Evolutionary conservation across 176 grass and related monocot species (phyloP), one percentile per base, ranked within the genome.

Genomic region (Puccinellia tenuiflora): DNA sequence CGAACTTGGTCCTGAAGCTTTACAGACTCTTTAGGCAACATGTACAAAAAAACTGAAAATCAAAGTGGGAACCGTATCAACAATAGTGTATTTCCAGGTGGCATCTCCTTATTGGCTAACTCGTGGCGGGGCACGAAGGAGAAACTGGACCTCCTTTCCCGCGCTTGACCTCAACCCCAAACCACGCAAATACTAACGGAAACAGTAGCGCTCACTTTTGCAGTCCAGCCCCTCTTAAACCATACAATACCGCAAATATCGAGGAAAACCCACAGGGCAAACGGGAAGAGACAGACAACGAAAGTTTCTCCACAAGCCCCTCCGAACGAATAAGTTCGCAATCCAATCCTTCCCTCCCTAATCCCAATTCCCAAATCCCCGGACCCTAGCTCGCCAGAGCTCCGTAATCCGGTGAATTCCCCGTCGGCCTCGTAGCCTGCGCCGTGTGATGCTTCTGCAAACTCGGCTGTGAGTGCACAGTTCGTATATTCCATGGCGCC

Each of bases 351-450:
- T 53, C 61, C 20, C 22, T 14, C 20, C 22, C 24, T 14, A 20
- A 16, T 18, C 40, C 16, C 52, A n/a, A 87, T 62, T 73, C 86
- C 73, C 79, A 83, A n/a, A 79, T 57, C 34, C 45, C 47, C 54
- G 82, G 91, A 89, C 84, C 89, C 89, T 83, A 86, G 73, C 75
- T 83, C 73, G 52, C 65, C 74, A 74, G 86, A 83, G 86, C 43
- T 42, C 77, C 52, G 16, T 12, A 38, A 64, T 42, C 86, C 42
- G 86, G 73, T 30, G 56, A 34, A n/a, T 74, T 57, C 28, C 5
- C 57, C 46, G 80, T 53, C 62, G 26, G 56, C 37, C 51, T 75
- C 79, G 31, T 17, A 16, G 42, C 18, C 40, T 21, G 1, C 45
- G 20, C 37, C 16, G 12, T 64, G 55, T 78, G 64, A 72, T 88